phyloP scores from a whole-genome alignment of 768 basidiomycete genomes.

The Lactarius pseudohatsudake region DNA sequence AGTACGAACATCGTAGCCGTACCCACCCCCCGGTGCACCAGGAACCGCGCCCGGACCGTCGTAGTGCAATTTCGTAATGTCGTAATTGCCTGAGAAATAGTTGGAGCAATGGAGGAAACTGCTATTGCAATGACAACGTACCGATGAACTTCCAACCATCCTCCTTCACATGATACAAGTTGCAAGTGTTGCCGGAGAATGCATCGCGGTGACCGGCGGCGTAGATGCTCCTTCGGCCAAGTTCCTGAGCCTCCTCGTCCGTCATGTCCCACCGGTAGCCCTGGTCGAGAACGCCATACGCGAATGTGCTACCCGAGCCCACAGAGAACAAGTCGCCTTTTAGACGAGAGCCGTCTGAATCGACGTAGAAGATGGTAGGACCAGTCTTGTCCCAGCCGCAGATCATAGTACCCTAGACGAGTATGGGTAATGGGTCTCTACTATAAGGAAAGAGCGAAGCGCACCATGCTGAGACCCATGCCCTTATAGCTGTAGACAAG shows the following conservation, averaged over 20 bases:
- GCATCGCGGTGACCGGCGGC: constrained; percentile 97
- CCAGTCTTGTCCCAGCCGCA: constrained; percentile 99
- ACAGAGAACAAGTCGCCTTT: constrained; percentile 99
- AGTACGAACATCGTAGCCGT: constrained; percentile 77
- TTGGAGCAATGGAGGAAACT: constrained; percentile 19
- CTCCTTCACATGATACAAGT: constrained; percentile 93
- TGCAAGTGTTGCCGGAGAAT: constrained; percentile 94
- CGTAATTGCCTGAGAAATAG: constrained; percentile 74
- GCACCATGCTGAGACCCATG: constrained; percentile 98
- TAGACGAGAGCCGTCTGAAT: constrained; percentile 92
- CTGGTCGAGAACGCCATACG: constrained; percentile 98
- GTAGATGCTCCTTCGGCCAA: constrained; percentile 90
- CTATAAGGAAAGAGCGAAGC: constrained; percentile 30
- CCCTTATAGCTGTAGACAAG: constrained; percentile 98
- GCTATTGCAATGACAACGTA: constrained; percentile 38
- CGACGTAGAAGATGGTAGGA: constrained; percentile 94
- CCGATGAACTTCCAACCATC: constrained; percentile 96
- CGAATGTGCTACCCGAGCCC: constrained; percentile 96
- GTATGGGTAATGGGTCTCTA: constrained; percentile 10
- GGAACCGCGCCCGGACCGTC: constrained; percentile 74
- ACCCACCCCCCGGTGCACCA: constrained; percentile 63
- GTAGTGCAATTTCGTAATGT: constrained; percentile 88
- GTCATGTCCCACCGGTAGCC: constrained; percentile 91
- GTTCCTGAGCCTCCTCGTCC: constrained; percentile 91
- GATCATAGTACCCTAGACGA: constrained; percentile 91